Percentiles rank a stretch among this genome's conserved stretches.
These are phyloP conservation scores for Fusarium sp. DNA, from an alignment of 2,329 filamentous ascomycete genomes.

Conservation along the genomic window DNA sequence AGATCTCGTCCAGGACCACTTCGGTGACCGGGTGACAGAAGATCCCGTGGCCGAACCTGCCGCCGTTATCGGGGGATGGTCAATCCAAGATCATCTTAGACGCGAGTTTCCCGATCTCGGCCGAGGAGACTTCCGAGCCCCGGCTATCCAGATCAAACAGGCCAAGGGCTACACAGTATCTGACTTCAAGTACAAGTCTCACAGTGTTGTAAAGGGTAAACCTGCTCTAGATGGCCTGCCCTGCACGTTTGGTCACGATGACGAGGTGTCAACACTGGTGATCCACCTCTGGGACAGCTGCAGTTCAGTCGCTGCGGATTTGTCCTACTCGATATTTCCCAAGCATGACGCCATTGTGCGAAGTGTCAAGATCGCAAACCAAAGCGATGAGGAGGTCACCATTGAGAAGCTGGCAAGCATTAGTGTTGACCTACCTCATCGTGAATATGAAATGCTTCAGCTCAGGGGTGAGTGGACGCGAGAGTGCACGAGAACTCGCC, in stretches of 20 bases:
- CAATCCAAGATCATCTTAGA: slow-evolving; percentile 60
- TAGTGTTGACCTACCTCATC: slow-evolving; percentile 70
- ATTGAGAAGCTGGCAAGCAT: slow-evolving; percentile 70
- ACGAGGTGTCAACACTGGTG: slow-evolving; percentile 69
- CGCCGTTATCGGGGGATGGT: slow-evolving; percentile 63
- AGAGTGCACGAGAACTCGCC: slow-evolving; percentile 66
- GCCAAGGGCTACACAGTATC: slow-evolving; percentile 69
- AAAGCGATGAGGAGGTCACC: slow-evolving; percentile 63
- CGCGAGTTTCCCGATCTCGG: slow-evolving; percentile 75
- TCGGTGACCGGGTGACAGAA: slow-evolving; percentile 67
- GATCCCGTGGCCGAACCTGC: slow-evolving; percentile 57
- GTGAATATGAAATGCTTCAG: slow-evolving; percentile 72
- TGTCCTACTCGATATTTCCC: slow-evolving; percentile 74
- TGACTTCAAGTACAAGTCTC: slow-evolving; percentile 68
- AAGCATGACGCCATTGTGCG: slow-evolving; percentile 70
- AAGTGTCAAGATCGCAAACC: slow-evolving; percentile 72
- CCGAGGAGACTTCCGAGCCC: slow-evolving; percentile 71
- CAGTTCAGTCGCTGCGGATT: slow-evolving; percentile 67
- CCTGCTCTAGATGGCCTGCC: slow-evolving; percentile 67
- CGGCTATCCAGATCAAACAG: slow-evolving; percentile 71
- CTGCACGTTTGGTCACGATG: slow-evolving; percentile 67
- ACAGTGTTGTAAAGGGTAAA: slow-evolving; percentile 68
- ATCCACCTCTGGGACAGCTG: slow-evolving; percentile 70
- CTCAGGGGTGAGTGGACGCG: slow-evolving; percentile 73
- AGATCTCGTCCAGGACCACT: slow-evolving; percentile 71